Conservation (phyloP, 495 filamentous ascomycete species). For the Hypoxylon subgilvum region DNA sequence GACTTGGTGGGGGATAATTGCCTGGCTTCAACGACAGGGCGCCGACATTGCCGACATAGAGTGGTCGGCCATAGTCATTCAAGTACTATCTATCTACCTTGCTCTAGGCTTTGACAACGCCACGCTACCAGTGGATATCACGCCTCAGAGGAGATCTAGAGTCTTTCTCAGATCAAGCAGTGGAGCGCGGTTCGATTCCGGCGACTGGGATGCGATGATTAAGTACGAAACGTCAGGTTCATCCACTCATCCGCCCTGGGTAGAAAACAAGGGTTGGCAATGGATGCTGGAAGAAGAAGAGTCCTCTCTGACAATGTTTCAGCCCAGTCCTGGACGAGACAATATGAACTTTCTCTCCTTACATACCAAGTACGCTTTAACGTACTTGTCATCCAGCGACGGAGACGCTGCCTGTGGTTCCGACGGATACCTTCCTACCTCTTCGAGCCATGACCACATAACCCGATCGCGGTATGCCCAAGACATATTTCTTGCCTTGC, state of each 20-base stretch:
- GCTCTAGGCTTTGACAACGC: constrained; percentile 41
- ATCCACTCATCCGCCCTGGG: constrained; percentile 67
- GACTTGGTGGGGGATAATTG: constrained; percentile 78
- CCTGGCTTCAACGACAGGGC: constrained; percentile 65
- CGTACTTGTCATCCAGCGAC: constrained; percentile 62
- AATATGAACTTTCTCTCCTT: constrained; percentile 51
- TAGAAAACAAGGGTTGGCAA: constrained; percentile 69
- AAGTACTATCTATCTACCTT: constrained; percentile 64
- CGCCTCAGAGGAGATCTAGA: constrained; percentile 33
- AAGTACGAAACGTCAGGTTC: constrained; percentile 51
- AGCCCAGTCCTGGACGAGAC: constrained; percentile 24
- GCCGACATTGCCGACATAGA: constrained; percentile 64
- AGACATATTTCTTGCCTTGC: constrained; percentile 76
- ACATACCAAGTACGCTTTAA: constrained; percentile 40
- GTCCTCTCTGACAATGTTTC: constrained; percentile 33
- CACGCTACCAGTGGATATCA: constrained; percentile 16
- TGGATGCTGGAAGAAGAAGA: constrained; percentile 70
- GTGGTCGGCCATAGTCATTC: constrained; percentile 78
- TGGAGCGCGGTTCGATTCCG: constrained; percentile 39
- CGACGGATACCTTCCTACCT: constrained; percentile 68
- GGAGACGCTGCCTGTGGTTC: constrained; percentile 58
- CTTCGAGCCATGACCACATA: constrained; percentile 56
- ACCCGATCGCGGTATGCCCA: constrained; percentile 65
- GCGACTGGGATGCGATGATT: constrained; percentile 50
- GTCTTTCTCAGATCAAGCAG: constrained; percentile 42